Percentiles rank a stretch among this genome's conserved stretches.
phyloP scores from a whole-genome alignment of 768 basidiomycete genomes.

The Xanthoconium stramineum region DNA sequence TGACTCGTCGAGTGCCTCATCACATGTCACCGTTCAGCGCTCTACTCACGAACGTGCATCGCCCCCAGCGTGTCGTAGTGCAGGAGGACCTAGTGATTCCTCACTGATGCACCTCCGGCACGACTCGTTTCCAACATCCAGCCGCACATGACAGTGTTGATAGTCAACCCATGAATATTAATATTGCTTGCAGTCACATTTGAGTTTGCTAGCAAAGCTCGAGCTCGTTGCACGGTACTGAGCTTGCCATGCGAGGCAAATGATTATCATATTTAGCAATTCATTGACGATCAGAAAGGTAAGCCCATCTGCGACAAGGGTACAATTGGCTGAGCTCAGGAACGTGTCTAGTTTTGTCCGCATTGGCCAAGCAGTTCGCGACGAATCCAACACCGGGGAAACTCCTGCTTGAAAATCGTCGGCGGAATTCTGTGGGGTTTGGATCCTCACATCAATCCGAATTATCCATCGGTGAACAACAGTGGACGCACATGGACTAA shows the following conservation, averaged over 20 bases:
- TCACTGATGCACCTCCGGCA: too few relatives aligned
- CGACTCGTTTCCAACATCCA: too few relatives aligned
- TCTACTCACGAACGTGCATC: constrained; percentile 22
- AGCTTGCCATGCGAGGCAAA: constrained; percentile 6
- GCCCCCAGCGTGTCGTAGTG: too few relatives aligned
- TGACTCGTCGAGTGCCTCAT: too few relatives aligned
- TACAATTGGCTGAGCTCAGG: constrained; percentile 12
- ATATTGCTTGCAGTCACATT: too few relatives aligned
- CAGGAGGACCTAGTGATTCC: too few relatives aligned
- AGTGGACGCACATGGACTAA: constrained; percentile 15
- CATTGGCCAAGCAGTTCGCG: not conserved
- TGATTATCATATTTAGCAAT: constrained; percentile 11
- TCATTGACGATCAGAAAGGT: constrained; percentile 1
- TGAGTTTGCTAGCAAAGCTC: too few relatives aligned
- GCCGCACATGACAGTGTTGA: too few relatives aligned
- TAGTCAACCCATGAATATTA: too few relatives aligned
- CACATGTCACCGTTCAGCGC: not conserved
- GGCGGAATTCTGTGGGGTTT: constrained; percentile 3
- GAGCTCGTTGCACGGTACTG: not conserved
- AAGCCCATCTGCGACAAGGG: not conserved
- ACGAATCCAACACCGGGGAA: not conserved
- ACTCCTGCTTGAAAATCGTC: not conserved
- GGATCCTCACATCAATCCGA: constrained; percentile 1
- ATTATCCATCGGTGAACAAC: not conserved
- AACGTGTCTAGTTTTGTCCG: constrained; percentile 6